phyloP scores from a whole-genome alignment of 2,329 filamentous ascomycete species.

The Cladosporium oxysporum region DNA sequence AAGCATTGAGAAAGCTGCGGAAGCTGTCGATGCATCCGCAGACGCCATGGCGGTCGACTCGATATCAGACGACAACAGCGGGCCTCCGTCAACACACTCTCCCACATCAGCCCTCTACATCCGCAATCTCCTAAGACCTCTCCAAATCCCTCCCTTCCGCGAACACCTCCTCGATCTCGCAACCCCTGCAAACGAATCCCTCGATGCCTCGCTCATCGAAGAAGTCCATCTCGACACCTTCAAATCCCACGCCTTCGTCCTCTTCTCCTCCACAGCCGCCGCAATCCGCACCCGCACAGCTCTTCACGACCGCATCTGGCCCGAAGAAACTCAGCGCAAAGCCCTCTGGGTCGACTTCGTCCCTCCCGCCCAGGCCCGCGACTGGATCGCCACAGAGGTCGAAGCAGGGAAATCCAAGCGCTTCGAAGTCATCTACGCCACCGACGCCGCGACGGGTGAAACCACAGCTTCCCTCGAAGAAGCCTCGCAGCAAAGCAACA shows the following conservation, averaged over 20 bases:
- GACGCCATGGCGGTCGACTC: constrained; percentile 9
- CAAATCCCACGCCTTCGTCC: constrained; percentile 82
- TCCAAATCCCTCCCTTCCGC: constrained; percentile 68
- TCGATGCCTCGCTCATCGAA: constrained; percentile 53
- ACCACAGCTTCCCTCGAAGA: constrained; percentile 37
- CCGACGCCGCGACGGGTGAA: constrained; percentile 51
- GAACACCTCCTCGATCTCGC: constrained; percentile 71
- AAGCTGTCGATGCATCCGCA: not conserved
- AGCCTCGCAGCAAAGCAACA: constrained; percentile 26
- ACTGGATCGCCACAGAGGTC: constrained; percentile 74
- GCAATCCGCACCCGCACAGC: constrained; percentile 75
- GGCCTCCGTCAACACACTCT: constrained; percentile 43
- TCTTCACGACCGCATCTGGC: constrained; percentile 81
- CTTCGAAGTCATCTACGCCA: constrained; percentile 73
- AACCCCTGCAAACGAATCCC: constrained; percentile 53
- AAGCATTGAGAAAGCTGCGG: not conserved
- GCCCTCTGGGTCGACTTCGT: constrained; percentile 87
- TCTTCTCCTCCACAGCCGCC: constrained; percentile 67
- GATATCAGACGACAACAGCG: constrained; percentile 1
- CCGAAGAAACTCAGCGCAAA: constrained; percentile 81
- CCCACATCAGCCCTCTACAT: constrained; percentile 77
- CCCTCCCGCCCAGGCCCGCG: constrained; percentile 61
- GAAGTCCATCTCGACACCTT: constrained; percentile 81
- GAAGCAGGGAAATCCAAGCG: constrained; percentile 49
- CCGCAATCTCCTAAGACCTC: constrained; percentile 82